These are phyloP conservation scores for Cyclanthera cordifolia DNA, from an alignment of 306 rosid genomes.

Conservation along the genomic window DNA sequence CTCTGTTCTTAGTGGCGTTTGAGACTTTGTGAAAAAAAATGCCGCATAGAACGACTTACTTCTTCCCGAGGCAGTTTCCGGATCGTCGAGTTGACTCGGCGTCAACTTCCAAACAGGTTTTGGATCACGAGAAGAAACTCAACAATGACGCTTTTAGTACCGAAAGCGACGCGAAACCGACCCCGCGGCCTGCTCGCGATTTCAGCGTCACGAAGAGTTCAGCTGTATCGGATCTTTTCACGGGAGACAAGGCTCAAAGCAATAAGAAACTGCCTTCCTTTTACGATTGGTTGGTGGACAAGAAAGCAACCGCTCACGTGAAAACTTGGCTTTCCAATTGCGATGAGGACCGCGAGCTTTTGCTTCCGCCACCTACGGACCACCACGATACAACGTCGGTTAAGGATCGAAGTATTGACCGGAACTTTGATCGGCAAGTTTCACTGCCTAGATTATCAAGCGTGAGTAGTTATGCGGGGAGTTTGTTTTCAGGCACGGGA, in stretches of 20 bases:
- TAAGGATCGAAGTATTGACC: slow-evolving; percentile 41
- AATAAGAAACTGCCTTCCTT: slow-evolving; percentile 36
- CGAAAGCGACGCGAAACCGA: slow-evolving; percentile 39
- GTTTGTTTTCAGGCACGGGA: slow-evolving; percentile 75
- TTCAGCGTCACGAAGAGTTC: slow-evolving; percentile 19
- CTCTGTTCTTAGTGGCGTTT: slow-evolving; percentile 5
- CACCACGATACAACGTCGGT: slow-evolving; percentile 17
- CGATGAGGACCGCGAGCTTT: slow-evolving; percentile 40
- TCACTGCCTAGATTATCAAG: slow-evolving; percentile 66
- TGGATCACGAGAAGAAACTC: slow-evolving; percentile 41
- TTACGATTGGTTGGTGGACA: slow-evolving; percentile 52
- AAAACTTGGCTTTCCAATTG: slow-evolving; percentile 19
- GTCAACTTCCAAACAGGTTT: slow-evolving; percentile 39
- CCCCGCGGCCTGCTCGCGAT: slow-evolving; percentile 19
- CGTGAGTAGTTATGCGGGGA: slow-evolving; percentile 70
- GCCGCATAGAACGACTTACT: slow-evolving; percentile 95
- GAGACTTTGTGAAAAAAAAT: slow-evolving; percentile 42
- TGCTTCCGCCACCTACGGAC: slow-evolving; percentile 24
- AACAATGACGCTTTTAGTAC: slow-evolving; percentile 20
- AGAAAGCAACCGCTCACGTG: slow-evolving; percentile 28
- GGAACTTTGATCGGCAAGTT: slow-evolving; percentile 51
- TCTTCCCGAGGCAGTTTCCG: slow-evolving; percentile 87
- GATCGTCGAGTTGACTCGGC: slow-evolving; percentile 46
- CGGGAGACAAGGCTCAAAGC: slow-evolving; percentile 22
- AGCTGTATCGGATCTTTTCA: slow-evolving; percentile 47